phyloP scores from a whole-genome alignment of 306 rosid species.

The Vicia villosa region DNA sequence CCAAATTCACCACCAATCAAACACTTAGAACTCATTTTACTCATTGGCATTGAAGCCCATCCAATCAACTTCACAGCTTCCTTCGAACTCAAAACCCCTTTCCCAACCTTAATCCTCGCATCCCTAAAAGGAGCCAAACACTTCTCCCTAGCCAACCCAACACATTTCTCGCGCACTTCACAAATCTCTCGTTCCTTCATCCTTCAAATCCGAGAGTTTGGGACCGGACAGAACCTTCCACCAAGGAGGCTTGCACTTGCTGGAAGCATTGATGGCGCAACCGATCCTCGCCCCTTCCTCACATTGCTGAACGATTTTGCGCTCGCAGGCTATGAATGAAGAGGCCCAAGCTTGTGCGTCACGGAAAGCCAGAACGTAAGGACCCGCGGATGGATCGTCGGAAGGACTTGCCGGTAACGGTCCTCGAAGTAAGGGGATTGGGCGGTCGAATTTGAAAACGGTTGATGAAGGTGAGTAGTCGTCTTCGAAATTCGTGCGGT shows the following conservation, averaged over 20 bases:
- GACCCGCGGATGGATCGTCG: slow-evolving; percentile 50
- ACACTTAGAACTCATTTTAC: slow-evolving; percentile 12
- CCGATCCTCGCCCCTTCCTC: slow-evolving; percentile 70
- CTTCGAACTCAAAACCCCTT: slow-evolving; percentile 39
- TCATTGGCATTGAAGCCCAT: slow-evolving; percentile 45
- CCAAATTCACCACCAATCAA: slow-evolving; percentile 33
- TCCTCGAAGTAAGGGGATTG: slow-evolving; percentile 65
- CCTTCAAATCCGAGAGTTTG: slow-evolving; percentile 49
- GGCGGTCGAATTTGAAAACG: slow-evolving; percentile 52
- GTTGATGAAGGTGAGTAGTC: slow-evolving; percentile 63
- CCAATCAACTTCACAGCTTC: slow-evolving; percentile 47
- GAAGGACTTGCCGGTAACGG: slow-evolving; percentile 52
- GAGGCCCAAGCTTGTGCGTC: slow-evolving; percentile 69
- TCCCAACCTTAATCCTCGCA: slow-evolving; percentile 55
- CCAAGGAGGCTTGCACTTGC: slow-evolving; percentile 71
- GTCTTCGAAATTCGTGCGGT: slow-evolving; percentile 43
- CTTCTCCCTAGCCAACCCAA: slow-evolving; percentile 59
- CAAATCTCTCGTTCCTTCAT: slow-evolving; percentile 65
- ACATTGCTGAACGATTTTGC: slow-evolving; percentile 65
- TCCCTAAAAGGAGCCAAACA: slow-evolving; percentile 64
- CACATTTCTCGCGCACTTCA: slow-evolving; percentile 58
- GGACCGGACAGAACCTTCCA: slow-evolving; percentile 58
- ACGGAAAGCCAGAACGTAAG: slow-evolving; percentile 65
- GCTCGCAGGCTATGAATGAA: slow-evolving; percentile 58
- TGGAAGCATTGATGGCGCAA: slow-evolving; percentile 49